Percentiles rank a stretch among this genome's conserved stretches.
Evolutionary conservation across 2,329 filamentous ascomycete genomes (phyloP).

Genomic region (Geosmithia flava): DNA sequence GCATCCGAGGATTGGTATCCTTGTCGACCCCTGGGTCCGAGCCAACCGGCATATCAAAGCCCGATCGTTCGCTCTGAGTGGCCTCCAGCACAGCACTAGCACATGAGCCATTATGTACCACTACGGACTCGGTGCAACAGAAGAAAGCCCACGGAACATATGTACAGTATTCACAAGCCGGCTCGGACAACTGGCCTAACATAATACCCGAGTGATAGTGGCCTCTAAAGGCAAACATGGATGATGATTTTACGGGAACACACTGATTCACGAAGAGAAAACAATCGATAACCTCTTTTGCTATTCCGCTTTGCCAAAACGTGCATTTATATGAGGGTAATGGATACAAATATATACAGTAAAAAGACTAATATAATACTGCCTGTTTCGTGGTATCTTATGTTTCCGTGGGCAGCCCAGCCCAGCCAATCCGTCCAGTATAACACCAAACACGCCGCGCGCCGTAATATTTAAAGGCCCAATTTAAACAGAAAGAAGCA

Average conservation of each 20-base stretch:
- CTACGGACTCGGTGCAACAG: too few species aligned
- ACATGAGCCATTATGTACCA: too few species aligned
- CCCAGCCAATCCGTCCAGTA: not conserved
- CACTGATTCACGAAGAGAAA: not conserved
- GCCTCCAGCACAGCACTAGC: too few species aligned
- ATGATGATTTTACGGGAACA: not conserved
- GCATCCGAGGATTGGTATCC: too few species aligned
- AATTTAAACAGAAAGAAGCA: too few species aligned
- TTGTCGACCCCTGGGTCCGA: too few species aligned
- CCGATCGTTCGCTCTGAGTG: too few species aligned
- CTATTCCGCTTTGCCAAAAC: not conserved
- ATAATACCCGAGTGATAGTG: too few species aligned
- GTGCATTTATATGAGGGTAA: not conserved
- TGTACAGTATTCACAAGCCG: too few species aligned
- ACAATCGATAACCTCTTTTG: not conserved
- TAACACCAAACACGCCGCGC: not conserved
- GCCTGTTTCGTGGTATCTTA: not conserved
- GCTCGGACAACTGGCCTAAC: too few species aligned
- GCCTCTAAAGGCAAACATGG: not conserved
- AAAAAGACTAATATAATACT: not conserved
- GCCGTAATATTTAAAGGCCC: not conserved
- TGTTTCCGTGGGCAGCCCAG: not conserved
- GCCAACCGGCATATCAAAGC: too few species aligned
- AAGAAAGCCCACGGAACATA: too few species aligned
- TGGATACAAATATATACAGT: not conserved